Evolutionary conservation across 345 rosid genomes (phyloP).

Genomic region (Syzygium oleosum): DNA sequence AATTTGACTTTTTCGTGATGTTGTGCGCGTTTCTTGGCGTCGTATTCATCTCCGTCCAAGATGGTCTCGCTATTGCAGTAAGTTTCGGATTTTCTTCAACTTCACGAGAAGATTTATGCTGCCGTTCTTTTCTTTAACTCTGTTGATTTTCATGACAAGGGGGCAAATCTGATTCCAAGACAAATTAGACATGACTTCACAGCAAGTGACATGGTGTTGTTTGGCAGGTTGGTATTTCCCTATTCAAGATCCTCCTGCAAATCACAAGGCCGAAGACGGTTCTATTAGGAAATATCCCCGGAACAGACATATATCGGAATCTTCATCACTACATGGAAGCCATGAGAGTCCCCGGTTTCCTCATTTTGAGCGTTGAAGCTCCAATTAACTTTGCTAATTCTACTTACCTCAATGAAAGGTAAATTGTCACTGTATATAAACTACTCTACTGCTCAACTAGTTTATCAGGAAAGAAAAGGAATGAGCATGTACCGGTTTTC

Average conservation of each 20-base stretch:
- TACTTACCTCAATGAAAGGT: constrained; percentile 86
- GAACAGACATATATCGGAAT: constrained; percentile 58
- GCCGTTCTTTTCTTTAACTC: neutral
- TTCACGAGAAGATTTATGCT: neutral
- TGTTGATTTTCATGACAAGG: neutral
- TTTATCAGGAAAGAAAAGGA: neutral
- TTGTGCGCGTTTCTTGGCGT: constrained; percentile 82
- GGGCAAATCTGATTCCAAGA: neutral
- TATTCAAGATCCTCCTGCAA: constrained; percentile 80
- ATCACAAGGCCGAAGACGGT: constrained; percentile 75
- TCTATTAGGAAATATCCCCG: constrained; percentile 75
- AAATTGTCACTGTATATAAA: neutral
- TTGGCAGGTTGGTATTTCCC: constrained; percentile 66
- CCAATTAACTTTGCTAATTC: constrained; percentile 86
- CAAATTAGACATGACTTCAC: neutral
- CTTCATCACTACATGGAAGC: constrained; percentile 79
- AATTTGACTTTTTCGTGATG: constrained; percentile 78
- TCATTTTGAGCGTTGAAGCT: constrained; percentile 71
- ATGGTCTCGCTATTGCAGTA: constrained; percentile 85
- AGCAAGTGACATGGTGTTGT: neutral
- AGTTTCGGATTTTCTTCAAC: constrained; percentile 8
- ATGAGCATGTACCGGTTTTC: neutral
- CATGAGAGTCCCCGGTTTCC: constrained; percentile 57
- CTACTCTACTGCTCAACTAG: neutral
- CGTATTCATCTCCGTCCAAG: constrained; percentile 70